phyloP scores from a whole-genome alignment of 1,139 yeast genomes.

The Blastobotrys apis region DNA sequence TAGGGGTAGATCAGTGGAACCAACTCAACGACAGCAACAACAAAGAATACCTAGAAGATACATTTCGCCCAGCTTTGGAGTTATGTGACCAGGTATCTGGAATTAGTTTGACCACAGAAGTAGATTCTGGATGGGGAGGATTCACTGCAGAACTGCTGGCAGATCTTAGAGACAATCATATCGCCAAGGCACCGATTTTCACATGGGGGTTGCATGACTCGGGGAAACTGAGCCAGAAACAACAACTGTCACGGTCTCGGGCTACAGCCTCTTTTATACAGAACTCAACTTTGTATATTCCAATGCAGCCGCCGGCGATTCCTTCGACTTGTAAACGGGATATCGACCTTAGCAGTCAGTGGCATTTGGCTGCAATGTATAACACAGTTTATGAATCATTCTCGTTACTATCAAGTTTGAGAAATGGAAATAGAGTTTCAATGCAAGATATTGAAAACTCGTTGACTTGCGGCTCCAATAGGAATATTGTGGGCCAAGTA shows the following conservation, averaged over 20 bases:
- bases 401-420: conserved; percentile 28
- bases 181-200: conserved; percentile 57
- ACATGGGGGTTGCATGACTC: conserved; percentile 48
- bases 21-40: conserved; percentile 30
- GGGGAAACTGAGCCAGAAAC: conserved; percentile 20
- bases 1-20: conserved; percentile 50
- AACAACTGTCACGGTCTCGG: conserved; percentile 43
- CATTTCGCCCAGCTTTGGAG: conserved; percentile 64
- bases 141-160: conserved; percentile 51
- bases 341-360: conserved; percentile 23
- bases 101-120: conserved; percentile 58
- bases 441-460: conserved; percentile 26
- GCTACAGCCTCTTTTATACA: conserved; percentile 45
- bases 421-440: conserved; percentile 24
- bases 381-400: conserved; percentile 31
- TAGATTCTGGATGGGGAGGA: conserved; percentile 85
- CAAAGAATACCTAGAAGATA: conserved; percentile 52
- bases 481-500: conserved; percentile 26
- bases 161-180: conserved; percentile 64
- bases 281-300: conserved; percentile 49
- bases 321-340: conserved; percentile 14
- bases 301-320: conserved; percentile 35
- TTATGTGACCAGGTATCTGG: conserved; percentile 74
- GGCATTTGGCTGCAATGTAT: conserved; percentile 30
- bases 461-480: conserved; percentile 23